phyloP scores from a whole-genome alignment of 441 rosid genomes.

The Syzygium malaccense region DNA sequence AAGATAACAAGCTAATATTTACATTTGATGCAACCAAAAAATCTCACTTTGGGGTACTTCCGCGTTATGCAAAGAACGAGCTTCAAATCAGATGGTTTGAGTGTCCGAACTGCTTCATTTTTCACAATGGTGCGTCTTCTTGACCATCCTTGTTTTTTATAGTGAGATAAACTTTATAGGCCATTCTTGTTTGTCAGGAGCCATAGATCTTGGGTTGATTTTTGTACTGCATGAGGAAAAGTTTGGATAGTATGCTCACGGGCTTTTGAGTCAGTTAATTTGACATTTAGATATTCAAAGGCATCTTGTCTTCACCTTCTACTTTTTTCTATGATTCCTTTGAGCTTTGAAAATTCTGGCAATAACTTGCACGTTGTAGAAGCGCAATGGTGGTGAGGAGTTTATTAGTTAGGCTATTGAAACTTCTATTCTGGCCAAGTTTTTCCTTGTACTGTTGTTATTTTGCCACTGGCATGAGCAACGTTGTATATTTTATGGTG shows the following conservation, averaged over 20 bases:
- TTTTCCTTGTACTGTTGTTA: neutral
- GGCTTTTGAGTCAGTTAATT: neutral
- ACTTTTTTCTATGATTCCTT: neutral
- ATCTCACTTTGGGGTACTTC: slow-evolving; percentile 90
- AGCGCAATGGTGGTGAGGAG: neutral
- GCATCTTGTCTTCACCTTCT: neutral
- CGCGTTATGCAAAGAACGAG: slow-evolving; percentile 85
- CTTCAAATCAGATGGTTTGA: slow-evolving; percentile 88
- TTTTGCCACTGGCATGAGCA: neutral
- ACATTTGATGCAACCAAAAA: slow-evolving; percentile 76
- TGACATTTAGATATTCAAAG: neutral
- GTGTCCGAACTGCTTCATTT: slow-evolving; percentile 97
- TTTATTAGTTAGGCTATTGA: neutral
- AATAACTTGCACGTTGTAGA: neutral
- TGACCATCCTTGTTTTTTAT: neutral
- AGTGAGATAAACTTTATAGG: neutral
- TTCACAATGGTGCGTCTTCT: slow-evolving; percentile 66
- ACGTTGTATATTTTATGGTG: neutral
- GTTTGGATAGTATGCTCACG: neutral
- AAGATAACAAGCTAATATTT: slow-evolving; percentile 69
- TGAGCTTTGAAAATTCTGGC: neutral
- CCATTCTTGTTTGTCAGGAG: neutral
- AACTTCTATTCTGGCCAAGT: neutral
- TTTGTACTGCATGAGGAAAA: neutral
- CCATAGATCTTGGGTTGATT: neutral